A percentile compares a stretch with the other conserved stretches of the same genome.
phyloP scores from a whole-genome alignment of 2,329 filamentous ascomycete species.

The Reticulascus tulasneorum region DNA sequence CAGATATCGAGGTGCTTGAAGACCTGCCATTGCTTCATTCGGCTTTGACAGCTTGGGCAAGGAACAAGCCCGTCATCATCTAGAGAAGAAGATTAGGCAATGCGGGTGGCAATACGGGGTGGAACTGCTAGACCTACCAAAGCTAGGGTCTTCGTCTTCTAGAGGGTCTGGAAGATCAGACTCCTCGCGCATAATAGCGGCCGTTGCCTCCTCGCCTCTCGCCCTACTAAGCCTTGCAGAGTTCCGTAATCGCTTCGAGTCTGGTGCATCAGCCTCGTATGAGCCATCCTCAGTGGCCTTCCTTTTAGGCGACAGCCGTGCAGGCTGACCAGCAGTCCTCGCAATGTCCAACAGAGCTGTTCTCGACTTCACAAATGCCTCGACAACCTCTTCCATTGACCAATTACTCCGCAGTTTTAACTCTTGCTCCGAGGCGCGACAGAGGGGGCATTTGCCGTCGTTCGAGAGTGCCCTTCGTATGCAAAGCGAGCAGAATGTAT shows the following conservation, averaged over 20 bases:
- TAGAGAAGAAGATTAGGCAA: conserved; percentile 16
- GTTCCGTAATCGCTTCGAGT: conserved; percentile 48
- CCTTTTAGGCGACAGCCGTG: conserved; percentile 43
- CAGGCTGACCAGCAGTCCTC: conserved; percentile 31
- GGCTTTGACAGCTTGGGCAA: conserved; percentile 76
- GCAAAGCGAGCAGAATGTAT: conserved; percentile 95
- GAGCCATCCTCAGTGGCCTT: conserved; percentile 35
- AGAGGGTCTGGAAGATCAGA: conserved; percentile 5
- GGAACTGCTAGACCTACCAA: background rate
- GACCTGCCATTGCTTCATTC: conserved; percentile 77
- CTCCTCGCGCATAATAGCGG: conserved; percentile 23
- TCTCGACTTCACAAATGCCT: conserved; percentile 68
- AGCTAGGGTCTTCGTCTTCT: conserved; percentile 5
- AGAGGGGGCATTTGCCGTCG: conserved; percentile 85
- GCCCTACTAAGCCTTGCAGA: conserved; percentile 45
- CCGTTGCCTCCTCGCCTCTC: conserved; percentile 31
- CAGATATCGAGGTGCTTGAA: conserved; percentile 77
- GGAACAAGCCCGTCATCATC: conserved; percentile 75
- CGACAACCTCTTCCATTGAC: conserved; percentile 79
- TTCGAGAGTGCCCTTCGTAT: conserved; percentile 80
- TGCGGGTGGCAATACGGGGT: background rate
- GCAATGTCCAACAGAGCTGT: conserved; percentile 62
- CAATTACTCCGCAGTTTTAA: conserved; percentile 81
- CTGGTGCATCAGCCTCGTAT: conserved; percentile 14
- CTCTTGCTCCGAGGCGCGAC: conserved; percentile 75